phyloP scores from a whole-genome alignment of 2,329 filamentous ascomycete genomes.

The Furcasterigmium sp. region DNA sequence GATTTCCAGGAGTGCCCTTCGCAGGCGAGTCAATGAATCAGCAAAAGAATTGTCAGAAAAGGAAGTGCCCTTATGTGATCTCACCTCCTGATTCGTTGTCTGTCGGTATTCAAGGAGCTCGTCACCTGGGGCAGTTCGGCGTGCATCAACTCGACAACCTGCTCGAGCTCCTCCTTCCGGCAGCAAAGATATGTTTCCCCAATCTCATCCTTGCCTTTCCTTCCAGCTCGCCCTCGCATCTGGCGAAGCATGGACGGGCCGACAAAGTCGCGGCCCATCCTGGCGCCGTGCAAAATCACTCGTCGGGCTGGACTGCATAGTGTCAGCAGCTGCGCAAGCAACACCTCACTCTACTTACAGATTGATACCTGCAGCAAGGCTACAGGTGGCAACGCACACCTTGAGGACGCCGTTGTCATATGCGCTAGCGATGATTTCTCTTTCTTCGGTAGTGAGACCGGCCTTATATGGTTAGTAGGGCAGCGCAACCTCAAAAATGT shows the following conservation, averaged over 20 bases:
- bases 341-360: too few relatives aligned
- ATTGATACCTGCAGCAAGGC: slow-evolving; percentile 79
- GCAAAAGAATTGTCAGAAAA: not conserved
- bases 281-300: slow-evolving; percentile 69
- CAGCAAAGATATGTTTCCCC: slow-evolving; percentile 77
- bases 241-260: slow-evolving; percentile 75
- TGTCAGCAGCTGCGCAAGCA: slow-evolving; percentile 14
- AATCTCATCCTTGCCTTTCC: slow-evolving; percentile 72
- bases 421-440: slow-evolving; percentile 64
- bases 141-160: slow-evolving; percentile 65
- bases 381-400: slow-evolving; percentile 72
- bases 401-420: slow-evolving; percentile 65
- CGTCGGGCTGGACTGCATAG: slow-evolving; percentile 51
- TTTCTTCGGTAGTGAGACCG: slow-evolving; percentile 69
- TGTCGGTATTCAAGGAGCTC: slow-evolving; percentile 64
- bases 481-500: too few relatives aligned
- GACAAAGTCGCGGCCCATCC: slow-evolving; percentile 73
- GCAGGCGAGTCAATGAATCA: not conserved
- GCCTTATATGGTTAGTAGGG: slow-evolving; percentile 36
- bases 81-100: slow-evolving; percentile 61
- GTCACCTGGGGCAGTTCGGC: slow-evolving; percentile 65
- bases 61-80: slow-evolving; percentile 2
- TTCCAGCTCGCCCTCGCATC: slow-evolving; percentile 73
- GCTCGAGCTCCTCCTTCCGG: slow-evolving; percentile 60
- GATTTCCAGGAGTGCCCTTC: slow-evolving; percentile 65